Base-by-base conservation (phyloP, 2,329 filamentous ascomycete genomes). In the Cladosporium sp. region DNA sequence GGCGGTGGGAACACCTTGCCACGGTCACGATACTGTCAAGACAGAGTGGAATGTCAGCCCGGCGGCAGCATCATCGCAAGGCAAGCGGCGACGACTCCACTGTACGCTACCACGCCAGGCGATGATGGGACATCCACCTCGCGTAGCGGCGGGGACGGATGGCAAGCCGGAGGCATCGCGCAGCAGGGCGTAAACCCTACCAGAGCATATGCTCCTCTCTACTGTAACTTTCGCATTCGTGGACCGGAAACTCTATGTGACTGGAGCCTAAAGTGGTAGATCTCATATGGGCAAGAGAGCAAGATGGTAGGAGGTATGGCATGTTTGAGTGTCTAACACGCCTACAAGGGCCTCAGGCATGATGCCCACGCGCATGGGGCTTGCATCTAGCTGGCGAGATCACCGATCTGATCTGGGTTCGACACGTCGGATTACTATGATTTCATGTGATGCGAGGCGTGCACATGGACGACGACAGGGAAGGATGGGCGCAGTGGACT, bases 1-100 rank as follows among this genome's bases (percentile, higher is more conserved):
- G 60, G 60, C 60, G 49, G 49, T 63, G 60, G 60, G 26, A 55
- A 56, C 60, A 44, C 60, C 29, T n/a, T 29, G 52, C 52, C 52
- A 55, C 18, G 52, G 52, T 31, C 28, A 33, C n/a, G 29, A 31
- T 29, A 55, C 29, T 29, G 52, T 31, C 52, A 55, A 29, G 29
- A 55, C 52, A 55, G 52, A n/a, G 23, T 29, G 50, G 50, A 53
- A 53, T 55, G 52, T 55, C 52, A 55, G 52, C 26, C 50, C 49
- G 49, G 49, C 23, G 23, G 23, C 23, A 26, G 23, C 49, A 18
- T 16, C 50, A 21, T 21, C n/a, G 50, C 50, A 46, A 21, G n/a
- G 18, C 44, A 26, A 18, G 44, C 44, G 23, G 44, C 44, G n/a
- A 49, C 29, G 44, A 46, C n/a, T 46, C 23, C 23, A 26, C 23